Conservation (phyloP, 2,329 filamentous ascomycete genomes). For the Rachicladosporium sp. region DNA sequence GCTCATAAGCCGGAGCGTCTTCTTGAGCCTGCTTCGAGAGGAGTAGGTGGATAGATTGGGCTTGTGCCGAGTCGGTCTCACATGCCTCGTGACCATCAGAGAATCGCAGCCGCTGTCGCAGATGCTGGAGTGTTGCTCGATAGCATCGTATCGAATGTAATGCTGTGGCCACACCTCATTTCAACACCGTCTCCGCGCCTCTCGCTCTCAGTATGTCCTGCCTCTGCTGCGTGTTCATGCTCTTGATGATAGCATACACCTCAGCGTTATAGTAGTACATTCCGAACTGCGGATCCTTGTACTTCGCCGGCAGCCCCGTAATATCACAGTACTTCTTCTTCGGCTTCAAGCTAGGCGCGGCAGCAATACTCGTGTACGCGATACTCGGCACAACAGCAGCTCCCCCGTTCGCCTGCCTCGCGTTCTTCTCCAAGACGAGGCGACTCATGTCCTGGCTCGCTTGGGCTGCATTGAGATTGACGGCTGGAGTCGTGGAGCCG, state of each 20-base stretch:
- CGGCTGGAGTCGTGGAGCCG: slow-evolving; percentile 34
- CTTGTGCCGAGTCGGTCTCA: slow-evolving; percentile 85
- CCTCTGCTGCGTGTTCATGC: slow-evolving; percentile 65
- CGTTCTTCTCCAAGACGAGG: slow-evolving; percentile 74
- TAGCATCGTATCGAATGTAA: no score
- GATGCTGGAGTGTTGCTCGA: no score
- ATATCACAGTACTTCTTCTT: slow-evolving; percentile 90
- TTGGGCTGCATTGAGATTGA: slow-evolving; percentile 76
- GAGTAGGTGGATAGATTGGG: slow-evolving; percentile 71
- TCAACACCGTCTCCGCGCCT: slow-evolving; percentile 85
- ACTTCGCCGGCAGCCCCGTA: slow-evolving; percentile 81
- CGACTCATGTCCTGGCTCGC: slow-evolving; percentile 77
- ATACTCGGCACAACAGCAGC: slow-evolving; percentile 40
- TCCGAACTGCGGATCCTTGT: slow-evolving; percentile 89
- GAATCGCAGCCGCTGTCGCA: no score
- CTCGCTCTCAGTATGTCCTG: slow-evolving; percentile 84
- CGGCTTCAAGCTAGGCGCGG: slow-evolving; percentile 69
- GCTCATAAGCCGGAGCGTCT: slow-evolving; percentile 99
- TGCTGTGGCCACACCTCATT: slow-evolving; percentile 41
- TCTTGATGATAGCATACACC: slow-evolving; percentile 73
- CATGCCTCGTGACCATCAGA: slow-evolving; percentile 29
- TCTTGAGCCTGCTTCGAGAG: slow-evolving; percentile 74
- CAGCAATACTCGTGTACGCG: slow-evolving; percentile 95
- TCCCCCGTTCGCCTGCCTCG: slow-evolving; percentile 23
- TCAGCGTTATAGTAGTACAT: slow-evolving; percentile 88